Evolutionary conservation across 805 yeast genomes (phyloP).

Genomic region (Alloascoidea africana): DNA sequence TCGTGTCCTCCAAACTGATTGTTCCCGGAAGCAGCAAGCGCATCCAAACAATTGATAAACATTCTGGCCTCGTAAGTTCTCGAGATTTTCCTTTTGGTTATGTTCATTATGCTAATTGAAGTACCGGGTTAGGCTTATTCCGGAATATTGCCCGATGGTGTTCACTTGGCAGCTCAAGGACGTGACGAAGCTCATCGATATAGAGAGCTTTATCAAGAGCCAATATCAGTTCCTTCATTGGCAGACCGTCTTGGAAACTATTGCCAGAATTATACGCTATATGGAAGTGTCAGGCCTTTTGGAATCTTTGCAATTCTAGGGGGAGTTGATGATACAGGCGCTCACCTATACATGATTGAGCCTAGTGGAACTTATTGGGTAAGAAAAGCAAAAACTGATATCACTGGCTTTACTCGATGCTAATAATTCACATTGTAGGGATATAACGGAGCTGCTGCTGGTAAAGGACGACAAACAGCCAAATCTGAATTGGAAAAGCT

Average conservation of each 20-base stretch:
- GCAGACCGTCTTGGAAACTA: slow-evolving; percentile 81
- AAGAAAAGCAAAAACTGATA: slow-evolving; percentile 2
- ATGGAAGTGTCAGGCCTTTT: slow-evolving; percentile 94
- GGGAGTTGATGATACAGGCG: slow-evolving; percentile 81
- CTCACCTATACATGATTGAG: slow-evolving; percentile 91
- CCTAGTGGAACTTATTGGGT: slow-evolving; percentile 93
- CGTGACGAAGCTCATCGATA: slow-evolving; percentile 81
- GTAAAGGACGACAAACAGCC: slow-evolving; percentile 97
- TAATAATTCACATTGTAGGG: slow-evolving; percentile 25
- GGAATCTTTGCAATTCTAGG: slow-evolving; percentile 90
- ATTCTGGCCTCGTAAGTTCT: slow-evolving; percentile 58
- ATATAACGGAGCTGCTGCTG: slow-evolving; percentile 92
- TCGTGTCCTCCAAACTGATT: slow-evolving; percentile 70
- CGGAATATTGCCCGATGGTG: slow-evolving; percentile 92
- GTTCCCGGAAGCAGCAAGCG: slow-evolving; percentile 83
- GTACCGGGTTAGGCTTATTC: slow-evolving; percentile 41
- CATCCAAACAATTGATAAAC: slow-evolving; percentile 87
- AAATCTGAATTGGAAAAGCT: slow-evolving; percentile 91
- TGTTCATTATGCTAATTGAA: background rate
- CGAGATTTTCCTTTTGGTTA: background rate
- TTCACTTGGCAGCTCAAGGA: slow-evolving; percentile 82
- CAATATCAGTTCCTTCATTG: slow-evolving; percentile 67
- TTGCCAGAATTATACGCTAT: slow-evolving; percentile 90
- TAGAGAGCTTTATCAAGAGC: slow-evolving; percentile 59
- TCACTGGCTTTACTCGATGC: background rate